Conservation (phyloP, 768 basidiomycete genomes). For the Suillus paluster region DNA sequence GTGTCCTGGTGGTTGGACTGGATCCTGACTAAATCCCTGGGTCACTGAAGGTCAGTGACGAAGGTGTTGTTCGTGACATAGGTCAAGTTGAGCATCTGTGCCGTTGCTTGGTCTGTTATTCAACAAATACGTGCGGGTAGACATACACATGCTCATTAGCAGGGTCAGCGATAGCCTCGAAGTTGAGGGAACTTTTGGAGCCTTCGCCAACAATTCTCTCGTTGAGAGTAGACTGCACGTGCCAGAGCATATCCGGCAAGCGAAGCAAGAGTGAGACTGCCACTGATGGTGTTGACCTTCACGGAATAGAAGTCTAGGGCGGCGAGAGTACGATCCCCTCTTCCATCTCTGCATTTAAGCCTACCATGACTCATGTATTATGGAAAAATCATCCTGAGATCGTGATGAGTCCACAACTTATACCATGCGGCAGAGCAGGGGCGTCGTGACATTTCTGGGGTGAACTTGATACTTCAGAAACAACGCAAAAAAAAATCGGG, state of each 20-base stretch:
- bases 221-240: constrained; percentile 25
- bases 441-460: neutral
- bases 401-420: constrained; percentile 8
- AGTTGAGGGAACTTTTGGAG: constrained; percentile 38
- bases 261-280: constrained; percentile 16
- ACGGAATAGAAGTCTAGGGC: constrained; percentile 15
- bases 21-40: constrained; percentile 42
- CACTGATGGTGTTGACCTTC: constrained; percentile 14
- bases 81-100: constrained; percentile 32
- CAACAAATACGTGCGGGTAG: neutral
- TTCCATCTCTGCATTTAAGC: constrained; percentile 20
- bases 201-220: constrained; percentile 33
- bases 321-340: neutral
- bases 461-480: constrained; percentile 3
- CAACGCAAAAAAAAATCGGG: neutral
- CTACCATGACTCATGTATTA: neutral
- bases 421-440: constrained; percentile 12
- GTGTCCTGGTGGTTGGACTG: constrained; percentile 33
- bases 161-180: constrained; percentile 40
- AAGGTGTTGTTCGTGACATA: constrained; percentile 28
- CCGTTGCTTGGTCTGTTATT: constrained; percentile 26
- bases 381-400: constrained; percentile 2
- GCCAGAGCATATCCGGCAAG: constrained; percentile 21
- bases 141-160: constrained; percentile 42
- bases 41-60: constrained; percentile 28